Evolutionary conservation across 257 asterid genomes (phyloP).

Genomic region (Nicotiana tabacum): DNA sequence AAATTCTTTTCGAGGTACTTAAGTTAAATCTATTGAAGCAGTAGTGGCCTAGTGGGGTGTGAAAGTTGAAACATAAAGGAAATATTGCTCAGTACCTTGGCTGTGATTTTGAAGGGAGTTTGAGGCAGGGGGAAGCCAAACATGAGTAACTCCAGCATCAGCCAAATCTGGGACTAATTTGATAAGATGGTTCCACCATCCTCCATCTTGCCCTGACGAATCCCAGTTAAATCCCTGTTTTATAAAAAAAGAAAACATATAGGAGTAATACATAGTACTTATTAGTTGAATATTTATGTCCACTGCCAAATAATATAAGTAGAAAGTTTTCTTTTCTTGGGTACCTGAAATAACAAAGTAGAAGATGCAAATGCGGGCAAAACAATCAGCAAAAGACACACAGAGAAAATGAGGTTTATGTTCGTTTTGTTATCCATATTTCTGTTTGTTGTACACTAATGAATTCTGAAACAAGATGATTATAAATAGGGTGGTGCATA

Average conservation of each 20-base stretch:
- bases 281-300: neutral
- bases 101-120: constrained; percentile 38
- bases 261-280: neutral
- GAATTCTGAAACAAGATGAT: neutral
- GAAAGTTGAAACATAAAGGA: neutral
- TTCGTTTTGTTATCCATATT: neutral
- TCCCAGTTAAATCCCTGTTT: constrained; percentile 63
- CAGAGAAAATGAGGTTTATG: neutral
- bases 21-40: too few relatives aligned
- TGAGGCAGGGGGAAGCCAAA: constrained; percentile 92
- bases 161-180: constrained; percentile 49
- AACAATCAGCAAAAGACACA: neutral
- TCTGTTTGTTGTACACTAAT: neutral
- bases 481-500: neutral
- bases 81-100: constrained; percentile 31
- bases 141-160: constrained; percentile 66
- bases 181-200: constrained; percentile 61
- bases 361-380: neutral
- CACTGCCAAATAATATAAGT: neutral
- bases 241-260: neutral
- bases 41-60: neutral
- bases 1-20: too few relatives aligned
- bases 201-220: constrained; percentile 38
- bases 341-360: constrained; percentile 7
- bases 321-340: too few relatives aligned